Evolutionary conservation across 2,329 filamentous ascomycete genomes (phyloP).

Genomic region (Claviceps citrina): DNA sequence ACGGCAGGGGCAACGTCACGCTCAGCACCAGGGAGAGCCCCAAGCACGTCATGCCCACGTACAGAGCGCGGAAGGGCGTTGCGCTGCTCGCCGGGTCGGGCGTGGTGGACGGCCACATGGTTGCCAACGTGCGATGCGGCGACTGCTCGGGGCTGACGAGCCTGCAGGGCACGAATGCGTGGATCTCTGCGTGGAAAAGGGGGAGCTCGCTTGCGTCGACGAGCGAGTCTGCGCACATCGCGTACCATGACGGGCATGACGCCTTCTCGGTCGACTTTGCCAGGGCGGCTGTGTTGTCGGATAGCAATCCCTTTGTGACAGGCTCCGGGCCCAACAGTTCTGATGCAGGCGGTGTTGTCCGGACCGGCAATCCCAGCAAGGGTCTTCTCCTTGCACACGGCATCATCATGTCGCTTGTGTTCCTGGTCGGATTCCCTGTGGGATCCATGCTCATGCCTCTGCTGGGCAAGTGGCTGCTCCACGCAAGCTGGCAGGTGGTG

Average conservation of each 20-base stretch:
- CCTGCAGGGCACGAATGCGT: constrained; percentile 25
- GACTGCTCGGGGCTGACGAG: constrained; percentile 36
- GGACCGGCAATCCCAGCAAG: constrained; percentile 9
- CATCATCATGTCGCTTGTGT: constrained; percentile 44
- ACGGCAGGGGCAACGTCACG: constrained; percentile 44
- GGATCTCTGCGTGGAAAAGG: constrained; percentile 40
- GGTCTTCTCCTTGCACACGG: constrained; percentile 33
- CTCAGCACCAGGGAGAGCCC: constrained; percentile 39
- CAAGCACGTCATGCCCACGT: constrained; percentile 32
- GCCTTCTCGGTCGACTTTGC: constrained; percentile 34
- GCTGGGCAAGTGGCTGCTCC: constrained; percentile 39
- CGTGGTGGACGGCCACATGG: constrained; percentile 34
- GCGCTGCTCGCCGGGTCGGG: constrained; percentile 45
- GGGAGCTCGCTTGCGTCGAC: constrained; percentile 31
- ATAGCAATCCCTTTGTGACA: constrained; percentile 36
- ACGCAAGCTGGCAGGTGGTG: constrained; percentile 39
- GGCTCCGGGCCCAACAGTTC: neutral
- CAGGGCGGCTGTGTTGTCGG: constrained; percentile 27
- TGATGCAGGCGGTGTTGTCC: neutral
- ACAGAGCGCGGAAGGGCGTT: constrained; percentile 28
- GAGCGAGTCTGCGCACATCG: constrained; percentile 24
- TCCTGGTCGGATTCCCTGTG: constrained; percentile 43
- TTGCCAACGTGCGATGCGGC: constrained; percentile 42
- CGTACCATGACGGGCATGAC: constrained; percentile 29
- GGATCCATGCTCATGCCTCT: constrained; percentile 46